Evolutionary conservation across 2,329 filamentous ascomycete species (phyloP).

Genomic region (Fusarium fujikuroi): DNA sequence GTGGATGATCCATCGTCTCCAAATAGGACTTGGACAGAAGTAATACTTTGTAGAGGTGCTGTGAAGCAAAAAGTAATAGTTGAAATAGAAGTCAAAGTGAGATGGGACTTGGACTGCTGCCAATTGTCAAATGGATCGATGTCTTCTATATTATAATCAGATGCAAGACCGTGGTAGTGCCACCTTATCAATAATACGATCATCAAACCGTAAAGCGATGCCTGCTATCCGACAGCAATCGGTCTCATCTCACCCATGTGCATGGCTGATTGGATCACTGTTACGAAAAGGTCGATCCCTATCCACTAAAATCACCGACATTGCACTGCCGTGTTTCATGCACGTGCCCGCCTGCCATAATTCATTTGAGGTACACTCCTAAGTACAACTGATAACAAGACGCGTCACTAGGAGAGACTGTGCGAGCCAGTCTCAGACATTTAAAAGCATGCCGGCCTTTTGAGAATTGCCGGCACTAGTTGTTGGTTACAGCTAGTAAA

Average conservation of each 20-base stretch:
- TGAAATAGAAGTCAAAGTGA: not conserved
- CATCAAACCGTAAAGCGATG: not conserved
- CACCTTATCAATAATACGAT: no score
- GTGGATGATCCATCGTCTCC: fast-evolving
- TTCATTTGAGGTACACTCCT: not conserved
- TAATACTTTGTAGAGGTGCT: not conserved
- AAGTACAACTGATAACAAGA: not conserved
- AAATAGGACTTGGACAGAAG: no score
- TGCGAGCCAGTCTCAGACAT: not conserved
- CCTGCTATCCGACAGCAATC: not conserved
- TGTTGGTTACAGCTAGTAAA: no score
- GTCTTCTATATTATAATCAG: not conserved
- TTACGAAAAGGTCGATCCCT: not conserved
- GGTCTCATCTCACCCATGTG: not conserved
- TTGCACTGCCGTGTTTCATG: not conserved
- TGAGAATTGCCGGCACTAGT: no score
- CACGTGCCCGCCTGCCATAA: not conserved
- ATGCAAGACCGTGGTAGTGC: not conserved
- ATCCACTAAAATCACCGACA: not conserved
- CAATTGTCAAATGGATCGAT: no score
- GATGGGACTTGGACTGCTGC: not conserved
- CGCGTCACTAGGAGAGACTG: not conserved
- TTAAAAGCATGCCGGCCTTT: no score
- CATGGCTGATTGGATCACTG: not conserved
- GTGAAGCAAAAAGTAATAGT: no score